A percentile compares a stretch with the other conserved stretches of the same genome.
Evolutionary conservation across 2,329 filamentous ascomycete species (phyloP).

Genomic region (Falciphora oryzae): DNA sequence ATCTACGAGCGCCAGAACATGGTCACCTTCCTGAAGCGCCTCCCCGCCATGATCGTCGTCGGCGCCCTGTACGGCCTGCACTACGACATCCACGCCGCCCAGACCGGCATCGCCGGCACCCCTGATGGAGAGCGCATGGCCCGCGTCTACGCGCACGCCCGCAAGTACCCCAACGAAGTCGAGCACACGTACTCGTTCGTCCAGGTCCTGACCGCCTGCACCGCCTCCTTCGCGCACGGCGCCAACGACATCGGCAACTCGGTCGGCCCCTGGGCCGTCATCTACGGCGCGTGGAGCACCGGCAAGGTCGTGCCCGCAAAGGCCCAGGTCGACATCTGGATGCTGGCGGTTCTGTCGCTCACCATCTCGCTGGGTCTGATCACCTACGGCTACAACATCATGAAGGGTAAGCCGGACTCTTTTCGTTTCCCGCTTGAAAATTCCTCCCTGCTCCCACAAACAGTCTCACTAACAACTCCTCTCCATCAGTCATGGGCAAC

Average conservation of each 20-base stretch:
- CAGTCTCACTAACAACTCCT: conserved; percentile 4
- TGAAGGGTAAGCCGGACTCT: conserved; percentile 54
- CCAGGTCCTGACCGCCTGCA: conserved; percentile 62
- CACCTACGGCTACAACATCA: conserved; percentile 79
- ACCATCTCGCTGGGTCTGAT: conserved; percentile 62
- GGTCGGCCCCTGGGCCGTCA: conserved; percentile 63
- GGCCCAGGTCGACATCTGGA: conserved; percentile 66
- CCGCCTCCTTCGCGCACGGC: conserved; percentile 69
- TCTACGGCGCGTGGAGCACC: conserved; percentile 62
- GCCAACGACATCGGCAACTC: conserved; percentile 73
- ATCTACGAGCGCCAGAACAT: conserved; percentile 73
- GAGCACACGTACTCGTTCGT: conserved; percentile 65
- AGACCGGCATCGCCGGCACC: conserved; percentile 63
- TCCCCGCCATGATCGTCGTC: conserved; percentile 61
- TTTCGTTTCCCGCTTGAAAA: background rate
- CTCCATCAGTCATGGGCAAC: conserved; percentile 64
- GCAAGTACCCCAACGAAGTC: conserved; percentile 64
- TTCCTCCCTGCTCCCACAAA: too few species aligned
- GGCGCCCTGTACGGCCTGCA: conserved; percentile 67
- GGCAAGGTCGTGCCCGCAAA: conserved; percentile 56
- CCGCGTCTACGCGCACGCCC: conserved; percentile 57
- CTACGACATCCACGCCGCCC: conserved; percentile 77
- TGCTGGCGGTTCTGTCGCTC: conserved; percentile 62
- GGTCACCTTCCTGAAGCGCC: conserved; percentile 52
- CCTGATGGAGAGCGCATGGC: conserved; percentile 69